Evolutionary conservation across 2,329 filamentous ascomycete genomes (phyloP).

Genomic region (Thelonectria rubi): DNA sequence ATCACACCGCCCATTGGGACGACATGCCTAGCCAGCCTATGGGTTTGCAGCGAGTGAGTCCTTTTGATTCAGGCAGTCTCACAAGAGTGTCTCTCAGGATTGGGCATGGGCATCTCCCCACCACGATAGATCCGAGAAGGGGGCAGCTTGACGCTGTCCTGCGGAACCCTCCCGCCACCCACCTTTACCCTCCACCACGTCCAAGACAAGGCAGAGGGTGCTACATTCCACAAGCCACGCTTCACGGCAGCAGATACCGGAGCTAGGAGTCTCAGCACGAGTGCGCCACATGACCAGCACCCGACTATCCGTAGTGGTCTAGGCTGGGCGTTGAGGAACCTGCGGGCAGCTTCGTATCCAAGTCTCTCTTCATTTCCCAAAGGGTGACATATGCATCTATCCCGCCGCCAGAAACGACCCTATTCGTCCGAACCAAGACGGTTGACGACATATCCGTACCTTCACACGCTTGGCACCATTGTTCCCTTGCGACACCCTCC

Average conservation of each 20-base stretch:
- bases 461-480: conserved; percentile 1
- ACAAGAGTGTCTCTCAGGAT: background rate
- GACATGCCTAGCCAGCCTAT: conserved; percentile 2
- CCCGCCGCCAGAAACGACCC: background rate
- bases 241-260: conserved; percentile 9
- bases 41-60: conserved; percentile 1
- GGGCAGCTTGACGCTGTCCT: background rate
- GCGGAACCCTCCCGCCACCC: conserved; percentile 20
- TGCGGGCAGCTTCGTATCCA: conserved; percentile 19
- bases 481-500: background rate
- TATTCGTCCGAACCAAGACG: conserved; percentile 6
- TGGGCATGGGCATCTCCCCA: background rate
- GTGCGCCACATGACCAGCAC: conserved; percentile 12
- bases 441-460: conserved; percentile 6
- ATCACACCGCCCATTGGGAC: conserved; percentile 17
- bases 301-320: background rate
- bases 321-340: background rate
- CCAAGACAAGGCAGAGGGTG: conserved; percentile 14
- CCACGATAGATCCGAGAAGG: background rate
- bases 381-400: conserved; percentile 9
- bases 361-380: conserved; percentile 12
- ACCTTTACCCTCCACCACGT: conserved; percentile 1
- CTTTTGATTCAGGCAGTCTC: conserved; percentile 17
- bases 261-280: conserved; percentile 2
- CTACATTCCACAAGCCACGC: conserved; percentile 18